These are phyloP conservation scores for Furcasterigmium furcatum DNA, from an alignment of 2,329 filamentous ascomycete genomes.

Conservation along the genomic window DNA sequence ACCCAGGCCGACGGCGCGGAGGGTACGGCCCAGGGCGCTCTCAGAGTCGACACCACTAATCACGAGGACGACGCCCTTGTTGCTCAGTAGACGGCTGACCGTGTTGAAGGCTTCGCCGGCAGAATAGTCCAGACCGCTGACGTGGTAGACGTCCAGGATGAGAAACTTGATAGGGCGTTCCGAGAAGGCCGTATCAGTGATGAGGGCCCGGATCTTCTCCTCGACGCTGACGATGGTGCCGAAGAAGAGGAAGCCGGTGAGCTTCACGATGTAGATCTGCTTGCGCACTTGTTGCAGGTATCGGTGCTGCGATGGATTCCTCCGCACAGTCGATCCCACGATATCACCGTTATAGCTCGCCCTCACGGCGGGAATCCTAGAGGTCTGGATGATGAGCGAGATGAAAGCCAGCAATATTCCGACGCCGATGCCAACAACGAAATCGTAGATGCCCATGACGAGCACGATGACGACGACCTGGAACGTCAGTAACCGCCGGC, in stretches of 20 bases:
- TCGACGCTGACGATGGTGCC: conserved; percentile 96
- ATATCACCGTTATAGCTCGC: conserved; percentile 88
- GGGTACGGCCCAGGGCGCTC: conserved; percentile 70
- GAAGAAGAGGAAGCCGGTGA: conserved; percentile 96
- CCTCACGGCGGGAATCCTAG: conserved; percentile 82
- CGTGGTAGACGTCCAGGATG: conserved; percentile 83
- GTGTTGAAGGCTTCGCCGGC: conserved; percentile 93
- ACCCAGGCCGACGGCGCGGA: conserved; percentile 81
- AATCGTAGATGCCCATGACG: conserved; percentile 96
- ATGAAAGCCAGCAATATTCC: conserved; percentile 90
- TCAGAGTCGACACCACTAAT: conserved; percentile 79
- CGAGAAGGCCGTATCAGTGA: conserved; percentile 78
- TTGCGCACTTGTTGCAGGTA: conserved; percentile 82
- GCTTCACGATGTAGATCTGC: conserved; percentile 88
- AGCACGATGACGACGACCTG: conserved; percentile 82
- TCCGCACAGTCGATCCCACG: conserved; percentile 86
- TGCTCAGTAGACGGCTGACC: conserved; percentile 78
- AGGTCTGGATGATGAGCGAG: conserved; percentile 88
- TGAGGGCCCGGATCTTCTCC: conserved; percentile 75
- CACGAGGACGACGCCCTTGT: conserved; percentile 75
- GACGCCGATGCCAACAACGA: conserved; percentile 88
- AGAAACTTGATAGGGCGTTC: conserved; percentile 82
- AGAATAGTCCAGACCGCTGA: conserved; percentile 92
- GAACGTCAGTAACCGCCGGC: conserved; percentile 15
- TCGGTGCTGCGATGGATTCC: conserved; percentile 83